Base-by-base conservation (phyloP, 345 rosid genomes). In the Bruguiera gymnorhiza region DNA sequence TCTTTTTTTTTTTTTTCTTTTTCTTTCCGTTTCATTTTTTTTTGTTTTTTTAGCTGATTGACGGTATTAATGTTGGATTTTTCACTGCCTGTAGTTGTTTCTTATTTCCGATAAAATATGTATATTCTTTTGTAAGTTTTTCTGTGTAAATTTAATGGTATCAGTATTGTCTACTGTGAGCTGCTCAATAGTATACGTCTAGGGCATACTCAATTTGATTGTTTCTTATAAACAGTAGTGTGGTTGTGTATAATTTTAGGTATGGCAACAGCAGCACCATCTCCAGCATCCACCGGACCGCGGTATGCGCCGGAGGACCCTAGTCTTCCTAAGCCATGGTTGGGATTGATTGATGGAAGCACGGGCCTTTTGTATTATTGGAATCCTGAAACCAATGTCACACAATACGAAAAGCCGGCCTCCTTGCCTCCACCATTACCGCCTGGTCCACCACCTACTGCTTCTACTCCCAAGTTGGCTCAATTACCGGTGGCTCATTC, bases 271-370 rank as follows among this genome's bases (percentile, higher is more conserved):
- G 67, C 89, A 21, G 97, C 90, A 76, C 80, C 86, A 30, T 74
- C 77, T 52, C 11, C 86, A 50, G 76, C 80, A 57, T 71, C 93
- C 67, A 73, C 79, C 62, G 99, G 96, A 66, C 97, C 96, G 1
- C 77, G 96, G 30, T 95, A 86, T 79, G 97, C 97, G 5, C 99
- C 97, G 0, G 99, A 92, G 56, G 99, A 95, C 63, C 97, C 97
- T 9, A 83, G 88, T 34, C 96, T 95, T 78, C 99, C 99, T 2
- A 83, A 86, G 75, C 97, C 99, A n/a, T 95, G 99, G 99, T 82
- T 80, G 76, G 97, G 97, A 34, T 73, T 95, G 79, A 90, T 95
- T 60, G 99, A 95, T 78, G 97, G 97, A 39, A 88, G 86, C 81
- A 88, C 89, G 0, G 94, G 92, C 34, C 52, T 83, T 64, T 43